Conservation (phyloP, 208 protist species). For the Perkinsela sp. region DNA sequence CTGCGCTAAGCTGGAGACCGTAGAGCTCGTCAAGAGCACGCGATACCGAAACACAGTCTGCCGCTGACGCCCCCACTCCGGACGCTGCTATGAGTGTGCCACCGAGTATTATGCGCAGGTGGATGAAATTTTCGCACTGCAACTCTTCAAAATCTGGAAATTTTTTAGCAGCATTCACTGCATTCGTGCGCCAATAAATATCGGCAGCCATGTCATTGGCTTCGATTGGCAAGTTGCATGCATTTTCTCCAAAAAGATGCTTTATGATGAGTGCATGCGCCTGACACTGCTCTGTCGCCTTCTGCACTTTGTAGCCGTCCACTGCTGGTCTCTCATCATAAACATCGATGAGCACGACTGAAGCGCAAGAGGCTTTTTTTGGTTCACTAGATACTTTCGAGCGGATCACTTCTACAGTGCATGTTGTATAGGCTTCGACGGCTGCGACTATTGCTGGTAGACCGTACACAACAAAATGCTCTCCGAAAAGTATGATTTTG, state of each 20-base stretch:
- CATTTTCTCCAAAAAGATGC: slow-evolving; percentile 32
- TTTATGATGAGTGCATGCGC: slow-evolving; percentile 29
- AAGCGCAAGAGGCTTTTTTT: slow-evolving; percentile 4
- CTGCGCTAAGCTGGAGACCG: slow-evolving; percentile 15
- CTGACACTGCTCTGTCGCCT: slow-evolving; percentile 33
- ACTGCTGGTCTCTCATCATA: slow-evolving; percentile 34
- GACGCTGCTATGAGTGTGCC: slow-evolving; percentile 33
- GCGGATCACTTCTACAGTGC: too few relatives aligned
- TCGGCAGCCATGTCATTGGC: background rate
- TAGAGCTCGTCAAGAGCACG: slow-evolving; percentile 40
- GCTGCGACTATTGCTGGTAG: slow-evolving; percentile 34
- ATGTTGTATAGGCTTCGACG: slow-evolving; percentile 40
- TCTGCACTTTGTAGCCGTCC: slow-evolving; percentile 29
- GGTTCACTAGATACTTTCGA: slow-evolving; percentile 7
- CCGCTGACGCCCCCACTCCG: slow-evolving; percentile 42
- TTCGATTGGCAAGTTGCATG: background rate
- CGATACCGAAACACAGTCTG: slow-evolving; percentile 32
- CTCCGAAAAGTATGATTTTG: slow-evolving; percentile 69
- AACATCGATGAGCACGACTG: slow-evolving; percentile 9
- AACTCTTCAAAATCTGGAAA: background rate
- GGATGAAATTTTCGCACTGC: background rate
- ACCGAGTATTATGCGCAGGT: slow-evolving; percentile 17
- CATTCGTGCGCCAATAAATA: background rate
- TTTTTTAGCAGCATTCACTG: too few relatives aligned
- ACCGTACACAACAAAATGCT: slow-evolving; percentile 68